Base-by-base conservation (phyloP, 768 basidiomycete genomes). In the Termitomyces sp. region DNA sequence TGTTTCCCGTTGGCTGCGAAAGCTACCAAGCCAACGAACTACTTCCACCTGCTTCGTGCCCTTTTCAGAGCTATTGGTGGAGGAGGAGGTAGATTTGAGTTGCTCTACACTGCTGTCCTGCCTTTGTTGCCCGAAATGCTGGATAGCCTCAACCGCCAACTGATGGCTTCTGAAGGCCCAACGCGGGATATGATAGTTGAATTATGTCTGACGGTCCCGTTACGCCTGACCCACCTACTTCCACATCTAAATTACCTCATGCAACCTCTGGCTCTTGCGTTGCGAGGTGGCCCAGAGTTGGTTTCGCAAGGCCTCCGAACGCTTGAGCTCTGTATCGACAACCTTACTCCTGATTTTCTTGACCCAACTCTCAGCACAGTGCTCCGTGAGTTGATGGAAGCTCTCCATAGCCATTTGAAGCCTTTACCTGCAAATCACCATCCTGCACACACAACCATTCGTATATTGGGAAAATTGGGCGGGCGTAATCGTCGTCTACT, bases 251-350 rank as follows among this genome's bases (percentile, higher is more conserved):
- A 87, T 16, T 95, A 98, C 66, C 80, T 99, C 56, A 98, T 98
- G 95, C 90, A 93, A 62, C 97, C 97, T 0, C 80, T 99, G 29
- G 94, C 95, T 2, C 78, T 95, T 49, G 95, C 97, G 8, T 75
- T 99, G 51, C 84, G 88, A 50, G 95, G 95, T 37, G 85, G 83
- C 38, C 83, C 87, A 6, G 97, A 99, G 53, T 84, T 97, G 45
- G 90, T 98, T 53, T 88, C 93, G 23, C 97, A 99, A 75, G 97
- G 97, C 44, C 76, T 99, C 25, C 84, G 97, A 6, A 99, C 97
- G 0, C 82, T 99, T 57, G 97, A 99, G 71, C 80, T 99, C n/a
- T 98, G 96, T 73, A 96, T 98, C 66, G 97, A 99, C 75, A 99
- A 98, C 68, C 82, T 99, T 27, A 97, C 94, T 0, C 93, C 94